Conservation (phyloP, 2,329 filamentous ascomycete genomes). For the Hyphodiscus sp. region DNA sequence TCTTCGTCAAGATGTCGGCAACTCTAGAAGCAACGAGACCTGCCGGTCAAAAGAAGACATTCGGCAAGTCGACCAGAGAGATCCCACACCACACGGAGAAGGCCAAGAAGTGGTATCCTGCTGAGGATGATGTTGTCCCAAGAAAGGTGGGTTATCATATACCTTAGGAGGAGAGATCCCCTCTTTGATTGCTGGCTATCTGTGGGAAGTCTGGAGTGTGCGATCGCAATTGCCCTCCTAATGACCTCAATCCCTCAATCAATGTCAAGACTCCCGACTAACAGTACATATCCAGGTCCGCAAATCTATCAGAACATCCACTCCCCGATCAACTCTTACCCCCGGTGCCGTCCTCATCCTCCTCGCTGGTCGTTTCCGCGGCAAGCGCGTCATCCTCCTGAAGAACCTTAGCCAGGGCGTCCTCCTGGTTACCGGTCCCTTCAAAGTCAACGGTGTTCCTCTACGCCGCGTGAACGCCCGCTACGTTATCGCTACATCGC, state of each 20-base stretch:
- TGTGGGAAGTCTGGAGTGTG: slow-evolving; percentile 7
- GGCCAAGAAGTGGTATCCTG: slow-evolving; percentile 99
- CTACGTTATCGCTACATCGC: slow-evolving; percentile 88
- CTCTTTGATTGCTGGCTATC: slow-evolving; percentile 8
- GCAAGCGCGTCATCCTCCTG: slow-evolving; percentile 99
- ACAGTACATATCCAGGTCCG: slow-evolving; percentile 63
- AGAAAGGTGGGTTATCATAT: slow-evolving; percentile 73
- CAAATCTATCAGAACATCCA: slow-evolving; percentile 85
- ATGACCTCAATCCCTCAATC: not conserved
- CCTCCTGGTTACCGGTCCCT: slow-evolving; percentile 97
- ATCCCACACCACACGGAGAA: slow-evolving; percentile 83
- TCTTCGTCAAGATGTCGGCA: slow-evolving; percentile 57
- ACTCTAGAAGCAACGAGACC: slow-evolving; percentile 39
- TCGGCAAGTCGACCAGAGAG: slow-evolving; percentile 92
- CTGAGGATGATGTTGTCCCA: slow-evolving; percentile 79
- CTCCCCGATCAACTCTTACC: slow-evolving; percentile 81
- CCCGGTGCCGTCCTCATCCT: slow-evolving; percentile 97
- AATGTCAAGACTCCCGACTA: slow-evolving; percentile 14
- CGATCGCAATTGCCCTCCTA: slow-evolving; percentile 17
- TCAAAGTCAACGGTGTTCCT: slow-evolving; percentile 99
- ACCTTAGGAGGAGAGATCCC: slow-evolving; percentile 3
- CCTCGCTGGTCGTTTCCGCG: slow-evolving; percentile 98
- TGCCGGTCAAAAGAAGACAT: slow-evolving; percentile 67
- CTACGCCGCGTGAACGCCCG: slow-evolving; percentile 89
- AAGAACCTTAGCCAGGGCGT: slow-evolving; percentile 97